These are phyloP conservation scores for Hordeum marinum DNA, from an alignment of 176 grass and related monocot species.

Conservation along the genomic window DNA sequence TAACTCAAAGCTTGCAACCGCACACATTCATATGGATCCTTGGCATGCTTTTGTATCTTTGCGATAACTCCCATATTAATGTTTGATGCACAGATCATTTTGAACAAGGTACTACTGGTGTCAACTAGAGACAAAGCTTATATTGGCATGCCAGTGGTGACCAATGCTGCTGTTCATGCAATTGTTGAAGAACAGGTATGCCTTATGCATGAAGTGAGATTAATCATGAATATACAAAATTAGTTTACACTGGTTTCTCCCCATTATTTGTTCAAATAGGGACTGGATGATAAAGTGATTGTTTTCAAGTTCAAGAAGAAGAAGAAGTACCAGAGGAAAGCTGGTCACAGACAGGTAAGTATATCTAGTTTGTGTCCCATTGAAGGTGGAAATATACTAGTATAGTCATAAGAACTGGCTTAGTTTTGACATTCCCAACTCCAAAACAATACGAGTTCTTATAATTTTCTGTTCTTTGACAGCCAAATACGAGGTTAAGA, in stretches of 20 bases:
- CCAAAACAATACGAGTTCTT: neutral
- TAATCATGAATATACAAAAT: neutral
- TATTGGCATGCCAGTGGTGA: slow-evolving; percentile 92
- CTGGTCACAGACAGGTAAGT: slow-evolving; percentile 83
- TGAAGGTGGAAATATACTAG: slow-evolving; percentile 2
- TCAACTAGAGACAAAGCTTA: slow-evolving; percentile 88
- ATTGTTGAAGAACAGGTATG: slow-evolving; percentile 77
- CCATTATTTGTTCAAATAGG: slow-evolving; percentile 41
- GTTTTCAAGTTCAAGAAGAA: slow-evolving; percentile 90
- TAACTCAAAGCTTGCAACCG: neutral
- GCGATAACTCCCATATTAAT: slow-evolving; percentile 6
- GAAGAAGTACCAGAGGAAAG: slow-evolving; percentile 93
- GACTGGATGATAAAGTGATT: slow-evolving; percentile 81
- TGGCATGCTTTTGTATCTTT: neutral
- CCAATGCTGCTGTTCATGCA: slow-evolving; percentile 95
- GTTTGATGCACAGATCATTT: slow-evolving; percentile 63
- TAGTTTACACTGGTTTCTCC: slow-evolving; percentile 8
- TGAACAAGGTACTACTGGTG: slow-evolving; percentile 90
- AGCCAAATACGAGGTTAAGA: slow-evolving; percentile 81
- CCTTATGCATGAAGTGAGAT: neutral
- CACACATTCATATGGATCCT: neutral
- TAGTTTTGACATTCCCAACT: neutral
- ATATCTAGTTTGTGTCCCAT: neutral
- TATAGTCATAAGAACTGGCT: neutral
- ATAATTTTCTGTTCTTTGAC: slow-evolving; percentile 19